Conservation (phyloP, 2,329 filamentous ascomycete species). For the Colletotrichum coccodes region DNA sequence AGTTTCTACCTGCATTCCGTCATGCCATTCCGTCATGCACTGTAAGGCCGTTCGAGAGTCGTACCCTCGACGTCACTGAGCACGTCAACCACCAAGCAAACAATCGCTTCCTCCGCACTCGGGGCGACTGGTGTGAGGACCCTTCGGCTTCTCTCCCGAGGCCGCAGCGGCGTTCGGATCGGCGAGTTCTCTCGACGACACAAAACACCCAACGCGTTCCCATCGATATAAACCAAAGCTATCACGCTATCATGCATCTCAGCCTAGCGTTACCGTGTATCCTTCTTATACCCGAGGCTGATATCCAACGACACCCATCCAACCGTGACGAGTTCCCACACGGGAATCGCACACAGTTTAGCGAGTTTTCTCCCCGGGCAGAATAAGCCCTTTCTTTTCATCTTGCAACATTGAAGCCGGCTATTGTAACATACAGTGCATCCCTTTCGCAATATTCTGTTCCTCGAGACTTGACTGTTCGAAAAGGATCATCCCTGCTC, state of each 20-base stretch:
- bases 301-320: not conserved
- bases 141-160: not conserved
- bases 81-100: not conserved
- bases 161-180: not conserved
- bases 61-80: too few relatives aligned
- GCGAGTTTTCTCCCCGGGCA: slow-evolving; percentile 27
- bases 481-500: slow-evolving; percentile 18
- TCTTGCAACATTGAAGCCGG: not conserved
- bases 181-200: not conserved
- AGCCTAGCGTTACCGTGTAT: not conserved
- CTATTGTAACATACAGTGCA: not conserved
- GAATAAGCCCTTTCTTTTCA: not conserved
- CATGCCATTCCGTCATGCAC: too few relatives aligned
- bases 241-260: not conserved
- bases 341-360: not conserved
- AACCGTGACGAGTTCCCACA: not conserved
- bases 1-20: too few relatives aligned
- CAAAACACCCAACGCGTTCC: not conserved
- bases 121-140: not conserved
- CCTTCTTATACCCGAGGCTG: not conserved
- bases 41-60: too few relatives aligned
- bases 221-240: not conserved
- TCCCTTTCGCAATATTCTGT: too few relatives aligned
- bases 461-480: too few relatives aligned
- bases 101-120: not conserved